Evolutionary conservation across 345 rosid genomes (phyloP), one percentile per base, ranked within the genome.

Genomic region (Populus deltoides): DNA sequence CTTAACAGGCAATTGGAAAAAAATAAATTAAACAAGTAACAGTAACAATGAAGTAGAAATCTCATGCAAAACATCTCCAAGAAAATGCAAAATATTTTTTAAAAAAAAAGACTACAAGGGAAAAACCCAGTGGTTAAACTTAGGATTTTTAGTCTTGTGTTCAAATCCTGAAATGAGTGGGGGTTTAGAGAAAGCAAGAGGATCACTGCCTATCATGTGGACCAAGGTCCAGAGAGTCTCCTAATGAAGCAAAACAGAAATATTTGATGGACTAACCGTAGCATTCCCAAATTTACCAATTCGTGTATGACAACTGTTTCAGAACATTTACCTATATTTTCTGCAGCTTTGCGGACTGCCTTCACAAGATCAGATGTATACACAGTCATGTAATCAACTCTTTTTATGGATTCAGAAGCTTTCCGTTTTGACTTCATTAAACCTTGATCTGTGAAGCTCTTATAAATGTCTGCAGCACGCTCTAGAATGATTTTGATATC

Each of bases 401-500:
- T 91, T 78, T 82, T 90, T 39, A 83, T 75, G 13, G 90, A 87
- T 62, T 77, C 72, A n/a, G 91, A 82, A 77, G 78, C 79, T 72
- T 83, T 82, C 25, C 68, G 82, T 67, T 78, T 86, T 22, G 88
- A 81, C 75, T 85, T 77, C 69, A 22, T 71, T 71, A 78, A 65
- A 73, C 81, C 83, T 85, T 90, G 88, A 75, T 79, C 79, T 65
- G 87, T 82, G 75, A 86, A 22, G 9, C 78, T 92, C 49, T 80
- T 88, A 86, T 94, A 92, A 68, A 96, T 85, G 76, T 86, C 91
- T 61, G 92, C 91, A 70, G 99, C 97, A 11, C 87, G 90, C 79
- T 96, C 95, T 86, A 96, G 85, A 77, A 94, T 94, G 82, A 90
- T 83, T 86, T 91, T 91, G 74, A 96, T 92, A 77, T 96, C 97